These are phyloP conservation scores for Macrolepiota dolichaula DNA, from an alignment of 768 basidiomycete species.

Conservation along the genomic window DNA sequence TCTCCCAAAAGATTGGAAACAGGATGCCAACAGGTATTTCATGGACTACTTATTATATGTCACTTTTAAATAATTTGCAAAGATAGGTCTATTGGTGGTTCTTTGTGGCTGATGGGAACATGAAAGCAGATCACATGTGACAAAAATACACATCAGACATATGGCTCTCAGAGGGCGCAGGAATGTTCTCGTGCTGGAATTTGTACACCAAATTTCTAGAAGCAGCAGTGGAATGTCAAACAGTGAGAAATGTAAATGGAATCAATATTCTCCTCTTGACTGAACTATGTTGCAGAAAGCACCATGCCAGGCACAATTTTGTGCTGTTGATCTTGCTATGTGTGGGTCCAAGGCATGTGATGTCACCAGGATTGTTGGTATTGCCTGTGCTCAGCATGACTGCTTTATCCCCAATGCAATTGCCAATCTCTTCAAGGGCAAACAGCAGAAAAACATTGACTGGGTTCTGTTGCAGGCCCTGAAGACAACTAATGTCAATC, in stretches of 20 bases:
- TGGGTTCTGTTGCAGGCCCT: conserved; percentile 13
- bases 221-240: background rate
- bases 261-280: background rate
- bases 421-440: conserved; percentile 17
- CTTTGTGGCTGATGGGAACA: background rate
- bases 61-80: background rate
- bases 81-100: background rate
- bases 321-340: too few species aligned
- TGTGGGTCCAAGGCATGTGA: too few species aligned
- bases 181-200: background rate
- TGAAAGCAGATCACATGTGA: background rate
- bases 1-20: too few species aligned
- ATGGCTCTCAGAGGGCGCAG: background rate
- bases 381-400: too few species aligned
- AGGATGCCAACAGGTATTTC: too few species aligned
- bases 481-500: conserved; percentile 7
- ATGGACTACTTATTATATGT: too few species aligned
- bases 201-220: background rate
- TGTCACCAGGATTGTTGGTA: too few species aligned
- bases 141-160: background rate
- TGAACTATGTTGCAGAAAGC: conserved; percentile 11
- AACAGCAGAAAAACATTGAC: conserved; percentile 23
- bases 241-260: too few species aligned
- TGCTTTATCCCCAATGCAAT: conserved; percentile 15
- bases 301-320: too few species aligned